These are phyloP conservation scores for Lachnellula suecica DNA, from an alignment of 2,329 filamentous ascomycete genomes.

Conservation along the genomic window DNA sequence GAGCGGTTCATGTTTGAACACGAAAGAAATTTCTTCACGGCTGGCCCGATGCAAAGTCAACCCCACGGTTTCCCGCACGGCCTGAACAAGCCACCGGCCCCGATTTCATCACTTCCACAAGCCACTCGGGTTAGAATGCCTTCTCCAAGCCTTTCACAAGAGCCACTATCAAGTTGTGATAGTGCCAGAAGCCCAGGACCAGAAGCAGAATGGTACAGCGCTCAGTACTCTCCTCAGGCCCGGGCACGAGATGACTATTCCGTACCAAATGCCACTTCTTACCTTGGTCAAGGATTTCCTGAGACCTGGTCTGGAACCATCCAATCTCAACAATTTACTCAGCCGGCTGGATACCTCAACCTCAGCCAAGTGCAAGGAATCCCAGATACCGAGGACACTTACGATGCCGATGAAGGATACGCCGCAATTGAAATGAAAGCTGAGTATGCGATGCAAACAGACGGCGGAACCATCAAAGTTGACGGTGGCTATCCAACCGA, in stretches of 20 bases:
- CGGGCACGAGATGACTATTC: conserved; percentile 13
- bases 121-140: conserved; percentile 12
- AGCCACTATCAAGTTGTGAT: conserved; percentile 19
- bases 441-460: conserved; percentile 13
- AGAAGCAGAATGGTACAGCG: conserved; percentile 21
- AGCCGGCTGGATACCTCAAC: conserved; percentile 17
- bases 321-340: neutral
- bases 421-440: conserved; percentile 13
- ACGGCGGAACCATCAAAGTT: neutral
- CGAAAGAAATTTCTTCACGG: conserved; percentile 16
- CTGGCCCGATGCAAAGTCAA: conserved; percentile 2
- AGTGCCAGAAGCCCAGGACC: conserved; percentile 22
- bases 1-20: conserved; percentile 22
- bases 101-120: conserved; percentile 19
- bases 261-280: conserved; percentile 2
- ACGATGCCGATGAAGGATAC: conserved; percentile 13
- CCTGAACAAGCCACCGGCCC: conserved; percentile 8
- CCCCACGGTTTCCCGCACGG: neutral
- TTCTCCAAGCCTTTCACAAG: conserved; percentile 28
- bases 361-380: conserved; percentile 28
- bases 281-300: conserved; percentile 10
- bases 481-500: conserved; percentile 17
- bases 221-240: conserved; percentile 13
- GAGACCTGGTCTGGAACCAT: conserved; percentile 1
- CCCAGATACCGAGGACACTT: conserved; percentile 20